Evolutionary conservation across 768 basidiomycete genomes (phyloP).

Genomic region (Obba rivulosa): DNA sequence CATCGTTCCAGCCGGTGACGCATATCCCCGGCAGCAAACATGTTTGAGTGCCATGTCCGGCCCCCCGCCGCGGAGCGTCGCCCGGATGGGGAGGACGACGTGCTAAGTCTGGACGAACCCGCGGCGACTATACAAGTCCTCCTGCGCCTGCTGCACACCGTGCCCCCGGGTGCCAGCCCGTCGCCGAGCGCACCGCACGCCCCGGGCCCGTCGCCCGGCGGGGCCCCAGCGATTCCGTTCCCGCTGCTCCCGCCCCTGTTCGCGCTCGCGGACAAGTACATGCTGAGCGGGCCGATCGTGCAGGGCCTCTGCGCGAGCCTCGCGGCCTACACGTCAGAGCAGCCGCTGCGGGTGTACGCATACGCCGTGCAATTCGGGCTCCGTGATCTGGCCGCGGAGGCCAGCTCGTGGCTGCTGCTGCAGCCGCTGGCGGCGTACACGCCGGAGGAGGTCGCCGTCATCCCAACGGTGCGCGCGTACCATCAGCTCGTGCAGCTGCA

Average conservation of each 20-base stretch:
- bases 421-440: constrained; percentile 53
- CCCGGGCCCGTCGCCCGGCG: constrained; percentile 3
- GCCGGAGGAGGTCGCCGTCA: constrained; percentile 41
- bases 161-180: constrained; percentile 25
- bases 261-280: constrained; percentile 62
- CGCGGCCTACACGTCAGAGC: constrained; percentile 40
- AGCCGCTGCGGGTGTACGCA: constrained; percentile 58
- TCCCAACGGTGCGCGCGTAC: constrained; percentile 57
- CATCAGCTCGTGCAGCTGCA: constrained; percentile 61
- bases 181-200: constrained; percentile 15
- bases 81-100: constrained; percentile 23
- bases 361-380: constrained; percentile 43
- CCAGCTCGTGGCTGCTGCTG: constrained; percentile 51
- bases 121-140: constrained; percentile 43
- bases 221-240: constrained; percentile 45
- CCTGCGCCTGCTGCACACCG: constrained; percentile 48
- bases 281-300: constrained; percentile 41
- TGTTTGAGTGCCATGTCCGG: constrained; percentile 58
- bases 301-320: constrained; percentile 46
- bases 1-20: neutral
- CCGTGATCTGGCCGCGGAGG: constrained; percentile 44
- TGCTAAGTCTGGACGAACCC: constrained; percentile 53
- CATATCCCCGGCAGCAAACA: constrained; percentile 42
- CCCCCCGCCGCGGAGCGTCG: constrained; percentile 10
- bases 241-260: constrained; percentile 58